These are phyloP conservation scores for Russula lepida DNA, from an alignment of 768 basidiomycete genomes.

Conservation along the genomic window DNA sequence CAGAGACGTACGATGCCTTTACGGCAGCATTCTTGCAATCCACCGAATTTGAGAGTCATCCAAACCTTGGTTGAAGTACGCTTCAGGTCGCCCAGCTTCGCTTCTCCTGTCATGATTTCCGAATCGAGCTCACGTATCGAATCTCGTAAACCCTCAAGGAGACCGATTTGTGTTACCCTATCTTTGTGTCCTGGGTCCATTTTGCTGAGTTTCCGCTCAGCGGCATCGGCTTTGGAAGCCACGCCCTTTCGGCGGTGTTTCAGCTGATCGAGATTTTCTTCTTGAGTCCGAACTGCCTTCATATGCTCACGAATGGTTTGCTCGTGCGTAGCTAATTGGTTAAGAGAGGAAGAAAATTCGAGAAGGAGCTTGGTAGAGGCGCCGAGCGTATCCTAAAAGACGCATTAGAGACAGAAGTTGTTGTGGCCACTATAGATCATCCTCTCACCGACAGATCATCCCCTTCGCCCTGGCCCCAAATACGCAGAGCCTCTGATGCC, in stretches of 20 bases:
- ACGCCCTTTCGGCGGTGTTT: constrained; percentile 61
- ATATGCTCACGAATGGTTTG: constrained; percentile 59
- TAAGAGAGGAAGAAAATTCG: constrained; percentile 59
- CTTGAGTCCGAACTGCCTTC: constrained; percentile 75
- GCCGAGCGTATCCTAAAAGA: constrained; percentile 57
- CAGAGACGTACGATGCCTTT: constrained; percentile 49
- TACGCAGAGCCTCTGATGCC: constrained; percentile 61
- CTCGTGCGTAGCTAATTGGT: constrained; percentile 63
- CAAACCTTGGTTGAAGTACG: constrained; percentile 56
- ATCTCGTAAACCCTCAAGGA: constrained; percentile 57
- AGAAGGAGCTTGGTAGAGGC: constrained; percentile 60
- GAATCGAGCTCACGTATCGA: constrained; percentile 74
- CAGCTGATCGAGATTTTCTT: constrained; percentile 75
- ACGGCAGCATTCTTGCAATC: constrained; percentile 74
- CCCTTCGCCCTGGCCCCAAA: constrained; percentile 74
- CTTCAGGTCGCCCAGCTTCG: constrained; percentile 76
- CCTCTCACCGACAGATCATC: constrained; percentile 66
- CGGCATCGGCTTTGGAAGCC: constrained; percentile 63
- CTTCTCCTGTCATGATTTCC: constrained; percentile 78
- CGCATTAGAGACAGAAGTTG: not conserved
- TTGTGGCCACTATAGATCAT: constrained; percentile 1
- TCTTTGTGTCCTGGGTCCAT: constrained; percentile 90
- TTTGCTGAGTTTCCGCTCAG: constrained; percentile 82
- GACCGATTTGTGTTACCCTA: constrained; percentile 60
- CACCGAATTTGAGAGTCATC: constrained; percentile 84